Base-by-base conservation (phyloP, 768 basidiomycete genomes). In the Saitozyma sp. region DNA sequence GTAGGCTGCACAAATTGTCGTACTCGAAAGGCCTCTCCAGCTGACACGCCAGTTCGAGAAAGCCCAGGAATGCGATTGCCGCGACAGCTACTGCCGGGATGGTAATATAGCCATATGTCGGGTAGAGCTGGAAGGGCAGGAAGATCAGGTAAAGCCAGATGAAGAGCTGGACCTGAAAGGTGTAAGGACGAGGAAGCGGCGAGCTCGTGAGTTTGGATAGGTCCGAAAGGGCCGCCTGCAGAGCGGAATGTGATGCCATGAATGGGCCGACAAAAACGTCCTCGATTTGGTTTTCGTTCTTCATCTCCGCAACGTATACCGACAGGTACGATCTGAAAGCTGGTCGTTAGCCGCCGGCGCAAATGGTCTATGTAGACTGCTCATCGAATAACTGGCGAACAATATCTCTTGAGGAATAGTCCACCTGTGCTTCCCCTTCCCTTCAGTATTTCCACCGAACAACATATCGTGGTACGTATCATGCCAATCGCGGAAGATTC, bases 51-150 rank as follows among this genome's bases (percentile, higher is more conserved):
- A 88, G 86, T 8, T 88, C 87, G 17, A 90, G 72, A 75, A 89
- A 88, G 19, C 87, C 88, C 16, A 89, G 83, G 77, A 88, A 89
- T 58, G 88, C 87, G 78, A 88, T 88, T 0, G 86, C 81, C 1
- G 88, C 87, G 48, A 89, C 83, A 14, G 82, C 82, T 6, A 87
- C 86, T 43, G 87, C 88, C 0, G 86, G 85, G 49, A 89, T 85
- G 5, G 87, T 84, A 71, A 85, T 84, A 82, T 87, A 89, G 10
- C 79, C 81, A 66, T 89, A 86, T 42, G 83, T 83, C 50, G 80
- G 80, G 55, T 87, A 84, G 8, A 89, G 82, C 76, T 90, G 88
- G 83, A 90, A 89, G 1, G 88, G 89, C 1, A 90, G 81, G 77
- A 88, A 86, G 81, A 89, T 87, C 2, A 89, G 83, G 76, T 89